Base-by-base conservation (phyloP, 306 rosid genomes). In the Sicyos baderoa region DNA sequence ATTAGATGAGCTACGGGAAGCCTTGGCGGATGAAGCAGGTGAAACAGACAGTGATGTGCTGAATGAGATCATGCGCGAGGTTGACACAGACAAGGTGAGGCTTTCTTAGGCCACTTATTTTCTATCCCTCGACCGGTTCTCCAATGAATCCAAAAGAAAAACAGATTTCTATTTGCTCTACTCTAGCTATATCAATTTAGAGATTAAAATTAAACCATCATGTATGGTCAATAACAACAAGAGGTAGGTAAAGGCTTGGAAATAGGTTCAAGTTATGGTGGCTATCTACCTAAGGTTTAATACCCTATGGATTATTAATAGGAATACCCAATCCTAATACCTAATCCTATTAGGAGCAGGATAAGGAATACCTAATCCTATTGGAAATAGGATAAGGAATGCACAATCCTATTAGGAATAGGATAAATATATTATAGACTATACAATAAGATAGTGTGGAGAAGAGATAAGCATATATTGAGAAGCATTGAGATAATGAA, bases 41-140 rank as follows among this genome's bases (percentile, higher is more conserved):
- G 97, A 86, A 79, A 81, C 84, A 22, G 97, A 85, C 37, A 32
- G 32, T 54, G 90, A 79, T 66, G 97, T 94, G 70, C 73, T 88
- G 81, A 88, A 85, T 59, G 96, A 94, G 73, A 94, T 94, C 68
- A 82, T 94, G 97, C 89, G 88, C 5, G 99, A 94, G 81, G 99
- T 90, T 75, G 99, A 94, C 86, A 84, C 91, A 1, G 99, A 94
- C 79, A 94, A 90, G 99, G 99, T 94, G 48, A 76, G 80, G 40
- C 80, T 75, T 75, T 80, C 77, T 40, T 40, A 68, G 62, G 74
- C 63, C 53, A 18, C 52, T 11, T 9, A 51, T 70, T 9, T 53
- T 69, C 62, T 18, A 18, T 49, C 57, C 42, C 5, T 68, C 6
- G 32, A 42, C 70, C 11, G 1, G 9, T 56, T 22, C 66, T 32